Base-by-base conservation (phyloP, 2,329 filamentous ascomycete species). In the Aspergillus ustus region DNA sequence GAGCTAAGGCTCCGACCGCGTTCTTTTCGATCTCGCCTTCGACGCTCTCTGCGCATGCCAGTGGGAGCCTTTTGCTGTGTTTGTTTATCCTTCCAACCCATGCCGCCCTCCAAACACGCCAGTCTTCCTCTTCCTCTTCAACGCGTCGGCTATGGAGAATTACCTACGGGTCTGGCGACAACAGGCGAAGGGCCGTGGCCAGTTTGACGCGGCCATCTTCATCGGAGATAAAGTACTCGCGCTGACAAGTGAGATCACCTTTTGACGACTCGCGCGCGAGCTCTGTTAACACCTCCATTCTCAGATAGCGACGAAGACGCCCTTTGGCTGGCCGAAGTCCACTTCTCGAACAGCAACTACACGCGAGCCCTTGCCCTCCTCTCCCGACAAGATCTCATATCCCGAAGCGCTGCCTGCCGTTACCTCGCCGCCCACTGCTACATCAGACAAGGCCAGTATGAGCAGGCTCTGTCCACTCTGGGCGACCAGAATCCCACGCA, bases 311-410 rank as follows among this genome's bases (percentile, higher is more conserved):
- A 97, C 72, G 89, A 92, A 67, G 95, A 99, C 76, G 94, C 93
- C 45, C 97, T 97, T 74, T 97, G 93, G 90, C 89, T 99, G 48
- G 95, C 95, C n/a, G 94, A 98, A 79, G 92, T 97, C 43, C 94
- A 99, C 78, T 99, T 98, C 80, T 91, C 90, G 55, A 95, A 92
- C 52, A 93, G 92, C 70, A 97, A 98, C 81, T 97, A 96, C 77
- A 95, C 91, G 8, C 91, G 95, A 70, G 93, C 95, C 2, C 89
- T 97, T 70, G 86, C 91, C 25, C 91, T 97, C 67, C 87, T 99
- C 64, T 87, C 89, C 31, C 90, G 92, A 71, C 90, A 93, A 75
- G 91, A 96, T 75, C 86, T 98, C 64, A 86, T 65, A 69, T 80
- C 87, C 49, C 88, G 91, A 69, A 97, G 91, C 70, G 87, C 93